Conservation (phyloP, 345 rosid species). For the Salix viminalis region DNA sequence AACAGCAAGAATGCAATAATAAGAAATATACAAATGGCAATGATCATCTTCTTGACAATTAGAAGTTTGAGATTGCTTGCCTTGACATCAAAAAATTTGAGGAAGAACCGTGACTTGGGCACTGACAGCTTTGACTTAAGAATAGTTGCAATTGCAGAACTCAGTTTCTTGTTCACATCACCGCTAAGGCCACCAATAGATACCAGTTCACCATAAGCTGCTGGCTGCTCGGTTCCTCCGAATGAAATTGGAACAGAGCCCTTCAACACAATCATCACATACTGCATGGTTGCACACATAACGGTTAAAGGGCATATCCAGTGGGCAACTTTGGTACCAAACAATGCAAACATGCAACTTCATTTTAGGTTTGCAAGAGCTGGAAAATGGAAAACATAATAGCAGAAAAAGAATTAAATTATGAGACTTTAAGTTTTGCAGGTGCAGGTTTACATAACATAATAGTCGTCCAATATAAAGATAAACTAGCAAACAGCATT, state of each 20-base stretch:
- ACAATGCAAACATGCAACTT: background rate
- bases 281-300: conserved; percentile 41
- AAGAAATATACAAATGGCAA: conserved; percentile 31
- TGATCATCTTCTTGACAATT: conserved; percentile 15
- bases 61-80: conserved; percentile 40
- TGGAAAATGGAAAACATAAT: background rate
- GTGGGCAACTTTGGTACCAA: background rate
- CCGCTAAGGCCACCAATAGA: conserved; percentile 86
- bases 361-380: background rate
- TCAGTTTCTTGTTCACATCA: conserved; percentile 78
- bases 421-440: background rate
- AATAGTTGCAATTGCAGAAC: conserved; percentile 69
- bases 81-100: conserved; percentile 88
- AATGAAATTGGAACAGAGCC: conserved; percentile 90
- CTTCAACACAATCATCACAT: conserved; percentile 96
- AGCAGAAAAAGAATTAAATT: background rate
- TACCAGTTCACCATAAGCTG: conserved; percentile 89
- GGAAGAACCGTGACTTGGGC: conserved; percentile 78
- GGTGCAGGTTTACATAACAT: background rate
- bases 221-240: conserved; percentile 92
- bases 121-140: conserved; percentile 79
- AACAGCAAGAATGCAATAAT: conserved; percentile 59
- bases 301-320: background rate
- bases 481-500: background rate
- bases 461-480: background rate